Conservation (phyloP, 2,329 filamentous ascomycete species). For the Hortaea werneckii region DNA sequence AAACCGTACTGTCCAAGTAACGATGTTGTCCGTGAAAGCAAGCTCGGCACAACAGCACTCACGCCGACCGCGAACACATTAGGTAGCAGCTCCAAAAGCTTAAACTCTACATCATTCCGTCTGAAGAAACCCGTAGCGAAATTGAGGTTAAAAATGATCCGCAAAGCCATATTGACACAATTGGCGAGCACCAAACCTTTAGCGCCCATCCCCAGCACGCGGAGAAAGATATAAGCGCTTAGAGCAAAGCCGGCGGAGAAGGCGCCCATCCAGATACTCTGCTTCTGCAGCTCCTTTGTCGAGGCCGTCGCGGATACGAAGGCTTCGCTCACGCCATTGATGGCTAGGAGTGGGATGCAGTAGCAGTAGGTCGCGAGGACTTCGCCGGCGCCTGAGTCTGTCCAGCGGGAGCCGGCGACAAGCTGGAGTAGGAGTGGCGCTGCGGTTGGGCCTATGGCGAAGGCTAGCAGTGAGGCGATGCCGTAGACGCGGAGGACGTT, state of each 20-base stretch:
- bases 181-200: slow-evolving; percentile 78
- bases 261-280: slow-evolving; percentile 72
- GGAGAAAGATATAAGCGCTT: slow-evolving; percentile 65
- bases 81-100: slow-evolving; percentile 19
- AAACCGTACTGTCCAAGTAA: slow-evolving; percentile 27
- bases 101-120: slow-evolving; percentile 26
- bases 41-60: slow-evolving; percentile 26
- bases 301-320: slow-evolving; percentile 84
- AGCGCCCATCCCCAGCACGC: slow-evolving; percentile 60
- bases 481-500: slow-evolving; percentile 63
- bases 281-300: slow-evolving; percentile 60
- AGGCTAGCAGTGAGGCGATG: slow-evolving; percentile 59
- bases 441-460: slow-evolving; percentile 63
- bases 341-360: slow-evolving; percentile 83
- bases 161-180: slow-evolving; percentile 75
- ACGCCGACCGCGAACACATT: slow-evolving; percentile 26
- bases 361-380: slow-evolving; percentile 77
- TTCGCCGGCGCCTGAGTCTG: slow-evolving; percentile 57
- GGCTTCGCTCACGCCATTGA: slow-evolving; percentile 85
- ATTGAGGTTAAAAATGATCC: slow-evolving; percentile 66
- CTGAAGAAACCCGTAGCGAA: slow-evolving; percentile 63
- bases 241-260: slow-evolving; percentile 70
- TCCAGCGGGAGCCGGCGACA: slow-evolving; percentile 70
- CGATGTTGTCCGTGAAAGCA: slow-evolving; percentile 25
- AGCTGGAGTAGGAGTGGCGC: slow-evolving; percentile 64